Evolutionary conservation across 805 yeast genomes (phyloP).

Genomic region (Myxozyma melibiosi): DNA sequence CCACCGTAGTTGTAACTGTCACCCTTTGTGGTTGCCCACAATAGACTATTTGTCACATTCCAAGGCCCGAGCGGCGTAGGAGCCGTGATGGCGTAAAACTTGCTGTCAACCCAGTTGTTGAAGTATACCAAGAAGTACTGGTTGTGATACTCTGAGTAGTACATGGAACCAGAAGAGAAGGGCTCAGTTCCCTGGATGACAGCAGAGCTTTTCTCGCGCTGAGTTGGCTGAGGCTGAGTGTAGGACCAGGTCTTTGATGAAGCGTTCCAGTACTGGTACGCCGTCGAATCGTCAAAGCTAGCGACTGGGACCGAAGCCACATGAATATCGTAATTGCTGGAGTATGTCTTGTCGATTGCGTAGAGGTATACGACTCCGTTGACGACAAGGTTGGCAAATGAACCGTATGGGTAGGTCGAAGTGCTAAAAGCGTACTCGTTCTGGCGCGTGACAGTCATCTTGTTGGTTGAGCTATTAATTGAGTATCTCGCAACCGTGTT

Average conservation of each 20-base stretch:
- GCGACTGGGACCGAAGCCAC: constrained; percentile 24
- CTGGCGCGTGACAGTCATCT: constrained; percentile 12
- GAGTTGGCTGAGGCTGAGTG: constrained; percentile 24
- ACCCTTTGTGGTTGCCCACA: constrained; percentile 13
- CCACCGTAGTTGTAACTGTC: constrained; percentile 29
- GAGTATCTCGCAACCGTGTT: constrained; percentile 19
- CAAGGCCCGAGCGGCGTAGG: constrained; percentile 32
- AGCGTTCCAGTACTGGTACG: constrained; percentile 26
- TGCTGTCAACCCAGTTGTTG: constrained; percentile 28
- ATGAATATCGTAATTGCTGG: constrained; percentile 28
- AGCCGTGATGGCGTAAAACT: constrained; percentile 15
- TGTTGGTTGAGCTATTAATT: constrained; percentile 13
- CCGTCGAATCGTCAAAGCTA: not conserved
- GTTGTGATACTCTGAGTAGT: constrained; percentile 30
- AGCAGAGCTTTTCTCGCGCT: constrained; percentile 22
- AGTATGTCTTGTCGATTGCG: constrained; percentile 20
- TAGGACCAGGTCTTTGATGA: constrained; percentile 10
- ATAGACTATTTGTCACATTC: constrained; percentile 8
- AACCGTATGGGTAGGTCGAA: constrained; percentile 23
- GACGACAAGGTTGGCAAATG: constrained; percentile 27
- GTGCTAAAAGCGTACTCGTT: constrained; percentile 4
- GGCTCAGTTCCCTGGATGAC: constrained; percentile 21
- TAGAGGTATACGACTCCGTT: constrained; percentile 27
- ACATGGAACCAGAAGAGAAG: constrained; percentile 27
- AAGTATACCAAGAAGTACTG: constrained; percentile 26